phyloP scores from a whole-genome alignment of 495 filamentous ascomycete genomes.

The Talaromyces borbonicus region DNA sequence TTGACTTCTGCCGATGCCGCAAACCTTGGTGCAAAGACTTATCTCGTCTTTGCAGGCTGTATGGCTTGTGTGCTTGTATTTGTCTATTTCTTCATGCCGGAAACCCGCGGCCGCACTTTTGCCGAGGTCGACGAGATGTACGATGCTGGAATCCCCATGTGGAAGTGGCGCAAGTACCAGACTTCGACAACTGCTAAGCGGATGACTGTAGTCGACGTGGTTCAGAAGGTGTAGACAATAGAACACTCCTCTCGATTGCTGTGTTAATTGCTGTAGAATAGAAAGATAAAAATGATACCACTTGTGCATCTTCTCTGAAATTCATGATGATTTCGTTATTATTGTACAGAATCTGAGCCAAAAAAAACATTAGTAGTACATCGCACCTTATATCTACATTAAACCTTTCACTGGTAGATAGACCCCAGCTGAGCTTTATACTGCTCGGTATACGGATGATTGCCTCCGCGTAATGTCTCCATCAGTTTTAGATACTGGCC shows the following conservation, averaged over 20 bases:
- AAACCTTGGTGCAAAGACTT: slow-evolving; percentile 28
- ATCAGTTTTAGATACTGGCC: slow-evolving; percentile 27
- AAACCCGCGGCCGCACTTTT: slow-evolving; percentile 41
- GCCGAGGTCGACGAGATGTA: slow-evolving; percentile 48
- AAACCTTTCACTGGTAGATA: background rate
- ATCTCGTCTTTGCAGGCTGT: slow-evolving; percentile 28
- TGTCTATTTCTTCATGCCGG: slow-evolving; percentile 41
- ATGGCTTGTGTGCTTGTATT: slow-evolving; percentile 35
- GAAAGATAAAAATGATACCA: too few relatives aligned
- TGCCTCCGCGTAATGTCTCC: slow-evolving; percentile 29
- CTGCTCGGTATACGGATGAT: slow-evolving; percentile 30
- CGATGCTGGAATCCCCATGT: slow-evolving; percentile 33
- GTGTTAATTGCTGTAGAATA: too few relatives aligned
- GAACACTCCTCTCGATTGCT: too few relatives aligned
- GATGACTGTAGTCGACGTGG: background rate
- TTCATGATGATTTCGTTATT: too few relatives aligned
- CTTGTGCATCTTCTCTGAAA: too few relatives aligned
- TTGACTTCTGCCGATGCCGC: slow-evolving; percentile 30
- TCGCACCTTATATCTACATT: too few relatives aligned
- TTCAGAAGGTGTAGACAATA: background rate
- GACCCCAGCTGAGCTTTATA: slow-evolving; percentile 20
- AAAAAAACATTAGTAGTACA: too few relatives aligned
- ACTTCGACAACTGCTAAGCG: slow-evolving; percentile 14
- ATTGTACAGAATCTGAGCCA: too few relatives aligned
- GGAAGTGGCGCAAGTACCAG: slow-evolving; percentile 27